Evolutionary conservation across 2,329 filamentous ascomycete species (phyloP).

Genomic region (Trichophyton schoenleinii): DNA sequence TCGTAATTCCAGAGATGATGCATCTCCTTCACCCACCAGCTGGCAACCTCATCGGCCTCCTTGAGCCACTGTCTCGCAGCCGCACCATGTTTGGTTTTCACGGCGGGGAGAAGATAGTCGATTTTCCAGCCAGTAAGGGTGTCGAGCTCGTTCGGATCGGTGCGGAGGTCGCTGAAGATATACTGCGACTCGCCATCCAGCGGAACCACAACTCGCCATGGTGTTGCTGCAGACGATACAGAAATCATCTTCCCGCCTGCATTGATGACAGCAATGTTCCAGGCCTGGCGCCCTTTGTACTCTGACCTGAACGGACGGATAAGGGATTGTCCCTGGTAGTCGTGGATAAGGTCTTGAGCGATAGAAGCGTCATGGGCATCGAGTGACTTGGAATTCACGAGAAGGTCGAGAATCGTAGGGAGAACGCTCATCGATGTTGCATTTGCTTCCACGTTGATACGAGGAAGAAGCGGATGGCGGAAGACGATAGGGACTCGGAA

Average conservation of each 20-base stretch:
- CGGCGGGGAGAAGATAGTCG: conserved; percentile 17
- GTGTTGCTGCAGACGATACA: conserved; percentile 70
- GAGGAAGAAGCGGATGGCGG: conserved; percentile 33
- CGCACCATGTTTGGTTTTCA: conserved; percentile 20
- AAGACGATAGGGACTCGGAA: conserved; percentile 35
- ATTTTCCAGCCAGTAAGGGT: conserved; percentile 24
- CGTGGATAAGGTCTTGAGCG: conserved; percentile 30
- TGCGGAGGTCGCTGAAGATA: conserved; percentile 24
- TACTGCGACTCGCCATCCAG: conserved; percentile 59
- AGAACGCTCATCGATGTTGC: conserved; percentile 34
- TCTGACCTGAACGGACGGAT: conserved; percentile 29
- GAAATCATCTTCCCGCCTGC: conserved; percentile 39
- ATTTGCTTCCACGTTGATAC: conserved; percentile 29
- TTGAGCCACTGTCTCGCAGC: conserved; percentile 25
- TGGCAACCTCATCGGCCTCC: conserved; percentile 26
- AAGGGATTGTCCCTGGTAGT: conserved; percentile 39
- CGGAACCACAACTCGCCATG: conserved; percentile 58
- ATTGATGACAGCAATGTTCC: conserved; percentile 26
- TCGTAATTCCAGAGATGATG: conserved; percentile 14
- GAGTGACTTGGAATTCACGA: conserved; percentile 31
- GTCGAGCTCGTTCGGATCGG: conserved; percentile 25
- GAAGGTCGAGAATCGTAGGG: conserved; percentile 36
- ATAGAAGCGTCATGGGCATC: conserved; percentile 21
- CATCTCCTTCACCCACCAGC: conserved; percentile 30
- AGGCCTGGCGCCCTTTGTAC: conserved; percentile 22